These are phyloP conservation scores for Pichia sp. DNA, from an alignment of 1,139 yeast species.

Conservation along the genomic window DNA sequence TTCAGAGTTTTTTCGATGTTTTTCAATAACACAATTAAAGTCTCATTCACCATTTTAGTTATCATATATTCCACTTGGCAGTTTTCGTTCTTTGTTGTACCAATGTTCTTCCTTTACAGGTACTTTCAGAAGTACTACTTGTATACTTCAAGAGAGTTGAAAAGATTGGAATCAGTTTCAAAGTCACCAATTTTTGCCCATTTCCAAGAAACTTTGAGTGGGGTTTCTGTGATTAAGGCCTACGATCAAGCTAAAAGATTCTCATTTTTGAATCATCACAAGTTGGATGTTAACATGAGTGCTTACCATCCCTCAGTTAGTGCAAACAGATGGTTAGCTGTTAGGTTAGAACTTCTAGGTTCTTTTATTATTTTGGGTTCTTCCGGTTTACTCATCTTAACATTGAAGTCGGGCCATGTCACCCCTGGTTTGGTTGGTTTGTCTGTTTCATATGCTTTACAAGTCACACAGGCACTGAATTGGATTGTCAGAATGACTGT, in stretches of 20 bases:
- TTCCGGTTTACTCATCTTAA: constrained; percentile 68
- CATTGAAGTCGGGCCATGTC: constrained; percentile 59
- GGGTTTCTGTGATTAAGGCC: constrained; percentile 86
- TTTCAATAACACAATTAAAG: constrained; percentile 64
- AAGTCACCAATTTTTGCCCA: constrained; percentile 94
- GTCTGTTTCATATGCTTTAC: constrained; percentile 86
- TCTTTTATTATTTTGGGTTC: constrained; percentile 80
- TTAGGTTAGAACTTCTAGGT: constrained; percentile 83
- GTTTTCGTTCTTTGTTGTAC: constrained; percentile 62
- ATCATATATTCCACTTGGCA: constrained; percentile 87
- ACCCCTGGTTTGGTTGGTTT: constrained; percentile 91
- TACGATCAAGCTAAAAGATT: constrained; percentile 73
- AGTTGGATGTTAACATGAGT: constrained; percentile 78
- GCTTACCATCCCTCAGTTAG: constrained; percentile 92
- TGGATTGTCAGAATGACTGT: constrained; percentile 99
- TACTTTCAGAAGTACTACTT: constrained; percentile 87
- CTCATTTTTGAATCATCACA: constrained; percentile 60
- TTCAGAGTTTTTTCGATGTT: constrained; percentile 83
- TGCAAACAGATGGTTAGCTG: constrained; percentile 96
- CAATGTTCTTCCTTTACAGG: constrained; percentile 63
- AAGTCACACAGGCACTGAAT: constrained; percentile 84
- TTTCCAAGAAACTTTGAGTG: constrained; percentile 90
- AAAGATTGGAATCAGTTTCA: constrained; percentile 89
- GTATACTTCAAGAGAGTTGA: constrained; percentile 86
- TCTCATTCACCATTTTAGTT: constrained; percentile 73